Evolutionary conservation across 768 basidiomycete species (phyloP).

Genomic region (Leccinum fibrillosum): DNA sequence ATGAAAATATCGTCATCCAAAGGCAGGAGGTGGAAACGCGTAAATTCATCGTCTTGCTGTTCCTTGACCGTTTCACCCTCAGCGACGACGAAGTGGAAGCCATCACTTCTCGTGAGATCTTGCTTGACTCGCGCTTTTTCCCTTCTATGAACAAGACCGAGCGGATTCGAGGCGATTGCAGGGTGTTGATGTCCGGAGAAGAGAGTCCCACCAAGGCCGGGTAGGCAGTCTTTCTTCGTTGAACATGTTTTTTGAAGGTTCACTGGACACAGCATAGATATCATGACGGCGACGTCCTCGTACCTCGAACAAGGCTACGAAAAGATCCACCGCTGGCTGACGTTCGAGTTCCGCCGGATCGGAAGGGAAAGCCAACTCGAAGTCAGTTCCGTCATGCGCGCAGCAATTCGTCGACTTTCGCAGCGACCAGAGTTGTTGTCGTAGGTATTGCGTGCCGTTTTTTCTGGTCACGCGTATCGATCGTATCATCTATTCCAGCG

Average conservation of each 20-base stretch:
- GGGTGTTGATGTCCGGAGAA: conserved; percentile 83
- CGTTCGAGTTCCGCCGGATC: conserved; percentile 79
- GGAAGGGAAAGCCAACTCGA: conserved; percentile 74
- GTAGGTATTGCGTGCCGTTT: conserved; percentile 13
- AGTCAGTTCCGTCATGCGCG: conserved; percentile 59
- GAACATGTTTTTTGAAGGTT: not conserved
- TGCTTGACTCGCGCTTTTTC: conserved; percentile 74
- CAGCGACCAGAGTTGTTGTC: conserved; percentile 71
- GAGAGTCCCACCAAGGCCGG: conserved; percentile 76
- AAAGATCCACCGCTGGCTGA: conserved; percentile 83
- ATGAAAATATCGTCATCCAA: conserved; percentile 24
- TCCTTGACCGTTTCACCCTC: conserved; percentile 85
- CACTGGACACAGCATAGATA: conserved; percentile 63
- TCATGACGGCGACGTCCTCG: conserved; percentile 78
- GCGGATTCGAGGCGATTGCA: conserved; percentile 78
- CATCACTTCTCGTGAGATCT: conserved; percentile 74
- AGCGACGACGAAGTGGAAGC: conserved; percentile 67
- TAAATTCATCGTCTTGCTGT: conserved; percentile 71
- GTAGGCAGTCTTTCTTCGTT: conserved; percentile 36
- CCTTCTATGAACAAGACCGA: conserved; percentile 84
- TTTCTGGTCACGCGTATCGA: not conserved
- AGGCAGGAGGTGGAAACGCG: conserved; percentile 71
- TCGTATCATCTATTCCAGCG: conserved; percentile 41
- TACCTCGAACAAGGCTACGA: conserved; percentile 88
- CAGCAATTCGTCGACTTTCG: conserved; percentile 71